A percentile compares a stretch with the other conserved stretches of the same genome.
Conservation (phyloP, 352 stramenopile genomes). For the Globisporangium recalcitrans region DNA sequence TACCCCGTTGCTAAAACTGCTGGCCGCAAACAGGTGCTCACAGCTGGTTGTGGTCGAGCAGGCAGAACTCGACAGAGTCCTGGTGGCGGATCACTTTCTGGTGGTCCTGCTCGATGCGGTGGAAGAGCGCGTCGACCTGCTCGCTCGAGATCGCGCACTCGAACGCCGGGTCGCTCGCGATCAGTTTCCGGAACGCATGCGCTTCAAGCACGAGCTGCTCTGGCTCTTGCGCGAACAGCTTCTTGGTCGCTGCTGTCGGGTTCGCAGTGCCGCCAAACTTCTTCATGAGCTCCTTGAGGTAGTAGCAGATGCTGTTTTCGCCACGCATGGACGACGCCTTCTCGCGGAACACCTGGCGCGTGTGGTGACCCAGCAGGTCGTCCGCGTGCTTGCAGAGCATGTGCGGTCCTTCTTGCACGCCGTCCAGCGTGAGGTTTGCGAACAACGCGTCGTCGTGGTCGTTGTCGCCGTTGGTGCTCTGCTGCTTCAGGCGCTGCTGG, state of each 20-base stretch:
- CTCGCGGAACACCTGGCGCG: constrained; percentile 78
- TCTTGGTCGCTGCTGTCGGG: constrained; percentile 25
- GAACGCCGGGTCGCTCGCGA: constrained; percentile 74
- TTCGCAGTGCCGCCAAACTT: constrained; percentile 46
- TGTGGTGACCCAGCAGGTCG: constrained; percentile 73
- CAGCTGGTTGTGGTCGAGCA: constrained; percentile 76
- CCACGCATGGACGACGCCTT: constrained; percentile 77
- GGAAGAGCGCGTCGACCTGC: constrained; percentile 69
- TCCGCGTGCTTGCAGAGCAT: constrained; percentile 85
- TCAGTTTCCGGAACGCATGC: constrained; percentile 73
- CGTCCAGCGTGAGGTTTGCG: constrained; percentile 70
- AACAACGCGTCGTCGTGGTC: constrained; percentile 31
- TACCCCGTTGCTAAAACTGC: too few species aligned
- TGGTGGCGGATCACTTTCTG: constrained; percentile 48
- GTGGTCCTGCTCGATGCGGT: constrained; percentile 57
- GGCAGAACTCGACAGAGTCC: constrained; percentile 80
- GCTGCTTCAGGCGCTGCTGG: constrained; percentile 2
- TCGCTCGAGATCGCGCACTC: constrained; percentile 63
- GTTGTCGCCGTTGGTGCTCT: background rate
- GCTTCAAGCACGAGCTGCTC: constrained; percentile 50
- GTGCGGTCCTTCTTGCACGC: constrained; percentile 68
- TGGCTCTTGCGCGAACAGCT: constrained; percentile 26
- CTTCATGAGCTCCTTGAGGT: constrained; percentile 78
- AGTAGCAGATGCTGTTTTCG: constrained; percentile 83
- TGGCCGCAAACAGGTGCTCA: constrained; percentile 25